Percentiles rank a stretch among this genome's conserved stretches.
These are phyloP conservation scores for Angophora floribunda DNA, from an alignment of 345 rosid genomes.

Conservation along the genomic window DNA sequence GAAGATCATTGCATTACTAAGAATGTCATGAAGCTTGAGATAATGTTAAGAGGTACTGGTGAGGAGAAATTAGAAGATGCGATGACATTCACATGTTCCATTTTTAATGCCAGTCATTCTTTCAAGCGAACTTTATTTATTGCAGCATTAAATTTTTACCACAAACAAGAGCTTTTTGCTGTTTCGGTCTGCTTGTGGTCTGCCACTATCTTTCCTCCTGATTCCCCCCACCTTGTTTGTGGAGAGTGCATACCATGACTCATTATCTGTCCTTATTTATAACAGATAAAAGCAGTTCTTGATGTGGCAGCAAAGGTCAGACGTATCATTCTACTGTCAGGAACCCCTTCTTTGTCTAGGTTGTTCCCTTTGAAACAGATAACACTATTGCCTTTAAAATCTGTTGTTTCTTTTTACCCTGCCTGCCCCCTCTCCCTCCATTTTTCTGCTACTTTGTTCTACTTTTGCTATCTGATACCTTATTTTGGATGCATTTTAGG, in stretches of 20 bases:
- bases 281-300: slow-evolving; percentile 71
- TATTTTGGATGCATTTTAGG: slow-evolving; percentile 27
- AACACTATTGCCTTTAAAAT: background rate
- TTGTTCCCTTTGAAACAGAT: slow-evolving; percentile 20
- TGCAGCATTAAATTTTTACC: background rate
- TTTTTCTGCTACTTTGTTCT: background rate
- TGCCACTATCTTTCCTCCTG: background rate
- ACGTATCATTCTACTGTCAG: slow-evolving; percentile 71
- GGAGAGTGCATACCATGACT: background rate
- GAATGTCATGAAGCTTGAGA: background rate
- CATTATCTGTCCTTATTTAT: slow-evolving; percentile 1
- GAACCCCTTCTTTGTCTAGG: slow-evolving; percentile 99
- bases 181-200: background rate
- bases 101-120: background rate
- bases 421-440: background rate
- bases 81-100: background rate
- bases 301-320: slow-evolving; percentile 72
- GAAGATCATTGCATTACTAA: background rate
- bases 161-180: background rate
- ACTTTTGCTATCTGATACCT: slow-evolving; percentile 16
- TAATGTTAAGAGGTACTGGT: background rate
- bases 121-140: background rate
- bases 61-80: background rate
- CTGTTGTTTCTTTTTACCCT: background rate
- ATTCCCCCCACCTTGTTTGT: background rate